Conservation (phyloP, 164 flowering plant genomes). For the Kingdonia uniflora region DNA sequence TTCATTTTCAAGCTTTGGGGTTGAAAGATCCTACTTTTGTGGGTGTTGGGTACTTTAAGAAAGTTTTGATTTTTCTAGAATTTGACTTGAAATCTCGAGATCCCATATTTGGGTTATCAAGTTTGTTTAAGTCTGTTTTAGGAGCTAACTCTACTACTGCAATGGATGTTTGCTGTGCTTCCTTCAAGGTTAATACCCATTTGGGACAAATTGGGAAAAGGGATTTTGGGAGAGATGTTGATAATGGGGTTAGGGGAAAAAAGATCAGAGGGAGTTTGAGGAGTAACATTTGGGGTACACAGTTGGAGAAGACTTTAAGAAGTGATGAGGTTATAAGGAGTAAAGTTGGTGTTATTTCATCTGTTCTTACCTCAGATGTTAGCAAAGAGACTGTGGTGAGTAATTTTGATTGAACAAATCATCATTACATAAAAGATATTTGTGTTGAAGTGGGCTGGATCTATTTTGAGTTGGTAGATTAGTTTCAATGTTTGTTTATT, state of each 20-base stretch:
- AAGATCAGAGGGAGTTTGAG: constrained; percentile 22
- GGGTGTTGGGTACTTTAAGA: constrained; percentile 1
- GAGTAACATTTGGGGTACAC: constrained; percentile 17
- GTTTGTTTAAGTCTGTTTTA: no score
- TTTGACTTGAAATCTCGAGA: no score
- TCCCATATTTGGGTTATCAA: no score
- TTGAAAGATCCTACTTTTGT: constrained; percentile 7
- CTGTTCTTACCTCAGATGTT: constrained; percentile 53
- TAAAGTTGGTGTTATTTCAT: constrained; percentile 36
- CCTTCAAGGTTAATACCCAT: constrained; percentile 22
- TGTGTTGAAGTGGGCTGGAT: no score
- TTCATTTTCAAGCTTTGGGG: background rate
- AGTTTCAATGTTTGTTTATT: background rate
- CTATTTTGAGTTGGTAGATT: no score
- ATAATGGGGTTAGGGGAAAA: constrained; percentile 35
- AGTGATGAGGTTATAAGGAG: constrained; percentile 16
- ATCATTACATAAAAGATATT: no score
- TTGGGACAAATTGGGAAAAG: constrained; percentile 8
- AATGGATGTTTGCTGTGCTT: constrained; percentile 44
- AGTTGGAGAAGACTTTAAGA: constrained; percentile 19
- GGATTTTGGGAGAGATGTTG: constrained; percentile 2
- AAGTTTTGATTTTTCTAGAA: background rate
- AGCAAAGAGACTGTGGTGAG: constrained; percentile 43
- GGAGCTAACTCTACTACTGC: background rate
- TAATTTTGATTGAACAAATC: background rate